Evolutionary conservation across 345 rosid species (phyloP), one percentile per base, ranked within the genome.

Genomic region (Brassica juncea): DNA sequence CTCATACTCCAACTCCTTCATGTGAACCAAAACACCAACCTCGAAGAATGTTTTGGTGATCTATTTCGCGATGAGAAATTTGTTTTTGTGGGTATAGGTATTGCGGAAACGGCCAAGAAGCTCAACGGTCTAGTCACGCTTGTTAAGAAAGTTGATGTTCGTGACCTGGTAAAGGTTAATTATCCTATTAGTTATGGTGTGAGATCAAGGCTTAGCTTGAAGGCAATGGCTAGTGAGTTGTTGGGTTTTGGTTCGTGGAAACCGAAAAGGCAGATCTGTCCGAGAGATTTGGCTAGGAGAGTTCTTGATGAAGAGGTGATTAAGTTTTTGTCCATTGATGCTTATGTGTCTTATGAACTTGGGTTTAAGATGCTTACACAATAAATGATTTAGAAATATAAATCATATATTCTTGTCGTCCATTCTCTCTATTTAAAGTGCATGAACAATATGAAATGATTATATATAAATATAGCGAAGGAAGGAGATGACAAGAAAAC

Each of bases 291-390:
- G 30, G 44, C 14, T 32, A 27, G 35, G 10, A 63, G 57, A 64
- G 71, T 70, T 70, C 81, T 70, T 70, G 81, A 63, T 54, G 81
- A 63, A 70, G 81, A 70, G 44, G 71, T 77, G 28, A 12, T 77
- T 64, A 77, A 52, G 76, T 52, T 49, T 34, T 77, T 77, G 58
- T 63, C 57, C 4, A 1, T 77, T 49, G 81, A 70, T 63, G 81
- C 81, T 70, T 77, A 70, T 30, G 81, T 77, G 52, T 62, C 70
- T 77, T 64, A 62, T 64, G 66, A 70, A 63, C 52, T 77, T 25
- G 76, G 64, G 57, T 70, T 15, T 77, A 54, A 32, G 64, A 16
- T 69, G 54, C 54, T 71, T 5, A 71, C 66, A 12, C 75, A 23
- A 28, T 19, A 39, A n/a, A 72, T 72, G 42, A 12, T 39, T 60